A percentile compares a stretch with the other conserved stretches of the same genome.
These are phyloP conservation scores for Thermothielavioides terrestris DNA, from an alignment of 495 filamentous ascomycete genomes.

Conservation along the genomic window DNA sequence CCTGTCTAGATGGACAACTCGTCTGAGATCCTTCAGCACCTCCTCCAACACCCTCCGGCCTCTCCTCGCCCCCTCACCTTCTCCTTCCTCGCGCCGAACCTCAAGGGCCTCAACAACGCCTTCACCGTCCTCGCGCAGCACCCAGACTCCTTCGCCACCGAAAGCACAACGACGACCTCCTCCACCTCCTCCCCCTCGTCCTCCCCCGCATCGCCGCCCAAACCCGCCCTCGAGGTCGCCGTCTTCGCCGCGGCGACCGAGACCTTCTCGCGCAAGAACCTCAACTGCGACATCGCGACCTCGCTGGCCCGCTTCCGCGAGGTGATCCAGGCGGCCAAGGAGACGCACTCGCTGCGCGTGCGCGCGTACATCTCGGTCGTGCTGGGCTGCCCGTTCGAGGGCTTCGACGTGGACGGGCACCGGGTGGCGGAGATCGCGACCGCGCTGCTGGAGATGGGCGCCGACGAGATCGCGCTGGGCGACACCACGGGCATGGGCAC, in stretches of 20 bases:
- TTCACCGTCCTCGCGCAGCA: conserved; percentile 33
- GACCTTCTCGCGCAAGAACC: conserved; percentile 80
- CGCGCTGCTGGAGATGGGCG: conserved; percentile 83
- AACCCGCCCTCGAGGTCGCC: conserved; percentile 64
- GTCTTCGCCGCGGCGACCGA: conserved; percentile 92
- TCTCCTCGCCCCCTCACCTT: conserved; percentile 66
- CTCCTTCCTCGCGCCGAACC: conserved; percentile 89
- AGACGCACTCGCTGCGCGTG: conserved; percentile 55
- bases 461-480: conserved; percentile 85
- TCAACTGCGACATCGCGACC: conserved; percentile 78
- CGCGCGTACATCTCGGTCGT: conserved; percentile 94
- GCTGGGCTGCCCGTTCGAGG: conserved; percentile 90
- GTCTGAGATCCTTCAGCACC: conserved; percentile 65
- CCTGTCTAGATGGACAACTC: conserved; percentile 82
- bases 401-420: conserved; percentile 66
- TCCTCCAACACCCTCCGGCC: conserved; percentile 59
- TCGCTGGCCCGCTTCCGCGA: conserved; percentile 68
- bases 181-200: too few species aligned
- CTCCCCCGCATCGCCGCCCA: too few species aligned
- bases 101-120: conserved; percentile 60
- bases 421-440: conserved; percentile 78
- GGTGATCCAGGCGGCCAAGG: conserved; percentile 68
- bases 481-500: conserved; percentile 98
- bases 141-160: conserved; percentile 32
- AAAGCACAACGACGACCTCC: too few species aligned